Conservation (phyloP, 192 early-diverging fungal species). For the Coemansia sp. region DNA sequence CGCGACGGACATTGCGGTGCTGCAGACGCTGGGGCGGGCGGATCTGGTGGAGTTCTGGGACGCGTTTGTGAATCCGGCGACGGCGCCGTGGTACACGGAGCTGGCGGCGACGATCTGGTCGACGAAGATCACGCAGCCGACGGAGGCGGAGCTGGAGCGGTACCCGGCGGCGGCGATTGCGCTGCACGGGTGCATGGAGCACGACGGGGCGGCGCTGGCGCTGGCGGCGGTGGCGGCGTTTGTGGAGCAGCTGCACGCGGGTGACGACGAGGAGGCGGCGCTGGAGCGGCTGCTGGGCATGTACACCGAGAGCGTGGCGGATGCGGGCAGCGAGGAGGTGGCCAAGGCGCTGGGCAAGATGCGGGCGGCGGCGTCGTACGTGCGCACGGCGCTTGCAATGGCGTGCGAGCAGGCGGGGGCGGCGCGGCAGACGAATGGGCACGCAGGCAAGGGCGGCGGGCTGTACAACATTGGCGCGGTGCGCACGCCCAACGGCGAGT, state of each 20-base stretch:
- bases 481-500: slow-evolving; percentile 18
- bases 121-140: slow-evolving; percentile 30
- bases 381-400: slow-evolving; percentile 42
- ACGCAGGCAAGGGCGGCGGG: background rate
- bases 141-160: slow-evolving; percentile 13
- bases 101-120: slow-evolving; percentile 36
- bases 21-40: slow-evolving; percentile 12
- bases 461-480: slow-evolving; percentile 42
- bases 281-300: slow-evolving; percentile 7
- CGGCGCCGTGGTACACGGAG: slow-evolving; percentile 11
- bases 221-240: slow-evolving; percentile 9
- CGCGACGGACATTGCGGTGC: slow-evolving; percentile 13
- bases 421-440: background rate
- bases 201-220: slow-evolving; percentile 23
- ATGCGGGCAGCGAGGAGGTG: background rate
- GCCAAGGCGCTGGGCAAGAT: slow-evolving; percentile 26
- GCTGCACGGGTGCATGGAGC: slow-evolving; percentile 35
- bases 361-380: slow-evolving; percentile 28
- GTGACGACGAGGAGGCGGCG: background rate
- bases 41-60: slow-evolving; percentile 44
- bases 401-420: slow-evolving; percentile 1
- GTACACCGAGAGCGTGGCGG: background rate
- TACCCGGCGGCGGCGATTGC: slow-evolving; percentile 16
- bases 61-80: slow-evolving; percentile 21
- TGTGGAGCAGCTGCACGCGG: background rate